Evolutionary conservation across 148 eudicot genomes (phyloP), one percentile per base, ranked within the genome.

Genomic region (Rhododendron kiyosumense): DNA sequence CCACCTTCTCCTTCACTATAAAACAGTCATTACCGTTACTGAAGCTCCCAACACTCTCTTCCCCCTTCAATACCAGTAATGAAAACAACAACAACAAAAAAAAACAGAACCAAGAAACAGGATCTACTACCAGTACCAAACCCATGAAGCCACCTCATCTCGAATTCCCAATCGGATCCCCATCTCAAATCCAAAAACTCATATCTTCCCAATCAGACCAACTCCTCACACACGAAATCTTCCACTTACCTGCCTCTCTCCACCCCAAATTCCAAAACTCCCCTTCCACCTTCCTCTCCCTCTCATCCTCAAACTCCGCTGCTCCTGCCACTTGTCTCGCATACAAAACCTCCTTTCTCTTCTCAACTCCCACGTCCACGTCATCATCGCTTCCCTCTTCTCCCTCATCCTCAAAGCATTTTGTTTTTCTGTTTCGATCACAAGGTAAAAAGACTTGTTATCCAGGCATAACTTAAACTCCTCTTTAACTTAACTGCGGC

Each of bases 221-320:
- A 65, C 92, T 96, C 20, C 89, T 96, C 49, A 96, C 96, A 28
- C 92, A 93, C 84, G 96, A 96, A 77, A 94, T 96, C 81, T 94
- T 94, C 86, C 94, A 94, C 81, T 91, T 94, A 71, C 94, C 69
- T 8, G 28, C 99, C 83, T 90, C 98, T 67, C 87, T 86, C 7
- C 94, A 93, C 81, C 99, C 95, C 82, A 85, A 90, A 85, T 94
- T 93, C 85, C 87, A 80, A 30, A 96, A 91, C 81, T 90, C 92
- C 11, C 92, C 94, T 86, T 86, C 98, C 52, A 73, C 94, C 24
- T 92, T 32, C 84, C 91, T 93, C 84, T 78, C 93, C n/a, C 93
- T 17, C 90, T 94, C 51, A 94, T 94, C 49, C 90, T 92, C 88
- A 93, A 94, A 84, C 90, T 94, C 11, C 93, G 90, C 57, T 89